Evolutionary conservation across 2,329 filamentous ascomycete species (phyloP).

Genomic region (Diaporthe ilicicola): DNA sequence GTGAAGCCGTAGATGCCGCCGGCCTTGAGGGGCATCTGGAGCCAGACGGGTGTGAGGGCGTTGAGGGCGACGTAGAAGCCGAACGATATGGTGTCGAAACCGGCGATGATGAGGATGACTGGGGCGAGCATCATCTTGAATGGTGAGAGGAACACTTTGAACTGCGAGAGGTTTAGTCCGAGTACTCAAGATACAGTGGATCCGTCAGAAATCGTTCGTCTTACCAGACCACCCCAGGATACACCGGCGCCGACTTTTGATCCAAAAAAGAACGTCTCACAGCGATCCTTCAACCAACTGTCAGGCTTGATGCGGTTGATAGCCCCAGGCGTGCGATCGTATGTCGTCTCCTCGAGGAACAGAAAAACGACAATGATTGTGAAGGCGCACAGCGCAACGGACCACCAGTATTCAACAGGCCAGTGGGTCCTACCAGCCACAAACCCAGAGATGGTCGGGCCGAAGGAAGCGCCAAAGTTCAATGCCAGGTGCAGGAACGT

Average conservation of each 20-base stretch:
- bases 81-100: slow-evolving; percentile 53
- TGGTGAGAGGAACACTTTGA: slow-evolving; percentile 36
- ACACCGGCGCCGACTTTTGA: slow-evolving; percentile 31
- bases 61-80: slow-evolving; percentile 54
- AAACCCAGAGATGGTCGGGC: slow-evolving; percentile 50
- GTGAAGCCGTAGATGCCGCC: slow-evolving; percentile 54
- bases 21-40: slow-evolving; percentile 45
- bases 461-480: slow-evolving; percentile 47
- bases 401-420: slow-evolving; percentile 53
- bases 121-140: slow-evolving; percentile 44
- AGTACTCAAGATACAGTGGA: neutral
- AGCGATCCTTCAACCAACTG: slow-evolving; percentile 38
- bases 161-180: neutral
- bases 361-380: slow-evolving; percentile 46
- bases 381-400: slow-evolving; percentile 46
- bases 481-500: slow-evolving; percentile 46
- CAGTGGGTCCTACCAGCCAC: slow-evolving; percentile 46
- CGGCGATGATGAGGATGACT: slow-evolving; percentile 47
- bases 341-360: slow-evolving; percentile 51
- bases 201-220: neutral
- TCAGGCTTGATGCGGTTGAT: slow-evolving; percentile 34
- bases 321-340: slow-evolving; percentile 39
- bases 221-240: slow-evolving; percentile 33
- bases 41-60: slow-evolving; percentile 46
- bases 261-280: slow-evolving; percentile 43